Evolutionary conservation across 306 rosid genomes (phyloP), one percentile per base, ranked within the genome.

Genomic region (Bauhinia variegata): DNA sequence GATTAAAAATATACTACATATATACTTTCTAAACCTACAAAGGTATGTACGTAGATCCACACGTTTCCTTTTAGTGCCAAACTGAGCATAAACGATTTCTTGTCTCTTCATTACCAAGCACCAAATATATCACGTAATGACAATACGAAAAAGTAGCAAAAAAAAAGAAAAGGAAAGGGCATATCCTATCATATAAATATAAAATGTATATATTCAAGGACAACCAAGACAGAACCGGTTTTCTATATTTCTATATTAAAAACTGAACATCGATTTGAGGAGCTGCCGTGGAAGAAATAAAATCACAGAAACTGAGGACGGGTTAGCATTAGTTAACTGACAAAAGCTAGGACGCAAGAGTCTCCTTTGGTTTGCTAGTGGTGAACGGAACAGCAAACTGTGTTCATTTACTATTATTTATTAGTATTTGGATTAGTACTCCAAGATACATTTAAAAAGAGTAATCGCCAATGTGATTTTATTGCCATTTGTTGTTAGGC

Each of bases 331-430:
- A 54, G 41, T n/a, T 23, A 36, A 65, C 55, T 46, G 52, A 15
- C n/a, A n/a, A n/a, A n/a, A n/a, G n/a, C n/a, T n/a, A n/a, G 11
- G 37, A 8, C 56, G 44, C 34, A 47, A 44, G 65, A 6, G 61
- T 16, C 18, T 43, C 44, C 61, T 47, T 13, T 32, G 48, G 37
- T 67, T 8, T 37, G 64, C 46, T 34, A 42, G 37, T 41, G 70
- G 50, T 61, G 80, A 67, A 76, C 53, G 46, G 73, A 79, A 54
- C 48, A 62, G 83, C 80, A 77, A 77, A 81, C 84, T 48, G 84
- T 64, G 17, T 11, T 54, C 18, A 37, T 17, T n/a, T n/a, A n/a
- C n/a, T n/a, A n/a, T n/a, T n/a, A n/a, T n/a, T n/a, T 5, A 36
- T 36, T 23, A 43, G 1, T 11, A 37, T 7, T 13, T 42, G 6